Evolutionary conservation across 768 basidiomycete genomes (phyloP), one percentile per base, ranked within the genome.

Genomic region (Russula virescens): DNA sequence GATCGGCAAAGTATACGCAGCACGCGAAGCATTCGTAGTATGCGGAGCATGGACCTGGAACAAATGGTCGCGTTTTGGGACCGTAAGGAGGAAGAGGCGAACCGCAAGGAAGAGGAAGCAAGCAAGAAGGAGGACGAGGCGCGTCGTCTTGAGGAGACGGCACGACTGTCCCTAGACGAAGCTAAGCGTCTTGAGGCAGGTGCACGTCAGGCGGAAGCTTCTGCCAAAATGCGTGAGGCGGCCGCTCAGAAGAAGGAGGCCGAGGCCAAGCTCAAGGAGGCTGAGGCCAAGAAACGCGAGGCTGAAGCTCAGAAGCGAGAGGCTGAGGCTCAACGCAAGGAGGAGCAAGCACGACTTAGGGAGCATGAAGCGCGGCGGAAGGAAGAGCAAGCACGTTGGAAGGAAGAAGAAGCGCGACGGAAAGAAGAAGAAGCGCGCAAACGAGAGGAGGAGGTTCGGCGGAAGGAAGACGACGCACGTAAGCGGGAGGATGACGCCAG

Each of bases 401-500:
- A 65, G 54, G 73, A 76, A 54, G 73, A 74, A 40, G 75, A 76
- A 14, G 76, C 72, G 18, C 70, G 47, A 35, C 68, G 66, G 53
- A 73, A 71, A 5, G 72, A 74, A 23, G 69, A 72, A 43, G 71
- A 71, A 8, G 68, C 71, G 5, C 67, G 48, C 45, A 61, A 42
- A 49, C 72, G 70, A 6, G 73, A 74, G 48, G 70, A 71, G 60
- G 72, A 72, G n/a, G 67, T 70, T 10, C 66, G 53, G 58, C 62
- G 55, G 54, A 68, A 61, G 43, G 75, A 77, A 58, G 73, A 73
- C 38, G 73, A 74, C 5, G 60, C 74, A 38, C 71, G 68, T 63
- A 72, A 61, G 67, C 75, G 68, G 51, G 77, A 73, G 28, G 76
- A 76, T 19, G 79, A 79, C 28, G 69, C 72, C 1, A 68, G 60